Evolutionary conservation across 1,284 basidiomycete species (phyloP).

Genomic region (Trichosporon ovoides): DNA sequence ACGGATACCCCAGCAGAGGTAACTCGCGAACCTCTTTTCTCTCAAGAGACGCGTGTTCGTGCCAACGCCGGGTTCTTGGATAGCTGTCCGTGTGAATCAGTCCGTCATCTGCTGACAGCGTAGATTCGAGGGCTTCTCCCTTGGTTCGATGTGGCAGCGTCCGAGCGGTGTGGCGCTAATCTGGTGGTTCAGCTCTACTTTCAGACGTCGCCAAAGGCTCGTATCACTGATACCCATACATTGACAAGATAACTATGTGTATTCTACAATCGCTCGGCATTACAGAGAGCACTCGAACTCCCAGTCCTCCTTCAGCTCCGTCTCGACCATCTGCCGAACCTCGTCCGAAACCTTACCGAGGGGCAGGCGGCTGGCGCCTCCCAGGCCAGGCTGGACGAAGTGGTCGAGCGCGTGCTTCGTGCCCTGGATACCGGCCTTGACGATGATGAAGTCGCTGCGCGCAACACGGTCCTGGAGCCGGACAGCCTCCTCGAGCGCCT

Average conservation of each 20-base stretch:
- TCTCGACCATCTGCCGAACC: slow-evolving; percentile 47
- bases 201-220: too few relatives aligned
- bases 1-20: too few relatives aligned
- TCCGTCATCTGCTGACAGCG: too few relatives aligned
- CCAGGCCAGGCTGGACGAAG: slow-evolving; percentile 64
- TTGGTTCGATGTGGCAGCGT: too few relatives aligned
- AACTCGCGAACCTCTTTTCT: too few relatives aligned
- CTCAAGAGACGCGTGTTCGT: too few relatives aligned
- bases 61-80: too few relatives aligned
- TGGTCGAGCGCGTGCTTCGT: slow-evolving; percentile 62
- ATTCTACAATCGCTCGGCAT: background rate
- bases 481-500: slow-evolving; percentile 62
- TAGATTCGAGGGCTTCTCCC: too few relatives aligned
- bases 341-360: slow-evolving; percentile 50
- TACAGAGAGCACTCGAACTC: slow-evolving; percentile 59
- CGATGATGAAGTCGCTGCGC: slow-evolving; percentile 66
- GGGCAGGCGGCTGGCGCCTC: slow-evolving; percentile 59
- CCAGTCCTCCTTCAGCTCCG: slow-evolving; percentile 57
- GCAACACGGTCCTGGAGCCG: slow-evolving; percentile 64
- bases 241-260: background rate
- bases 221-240: background rate
- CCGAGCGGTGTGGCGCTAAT: too few relatives aligned
- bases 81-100: too few relatives aligned
- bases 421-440: slow-evolving; percentile 56
- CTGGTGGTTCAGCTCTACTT: too few relatives aligned